phyloP scores from a whole-genome alignment of 495 filamentous ascomycete species.

The Xylaria curta region DNA sequence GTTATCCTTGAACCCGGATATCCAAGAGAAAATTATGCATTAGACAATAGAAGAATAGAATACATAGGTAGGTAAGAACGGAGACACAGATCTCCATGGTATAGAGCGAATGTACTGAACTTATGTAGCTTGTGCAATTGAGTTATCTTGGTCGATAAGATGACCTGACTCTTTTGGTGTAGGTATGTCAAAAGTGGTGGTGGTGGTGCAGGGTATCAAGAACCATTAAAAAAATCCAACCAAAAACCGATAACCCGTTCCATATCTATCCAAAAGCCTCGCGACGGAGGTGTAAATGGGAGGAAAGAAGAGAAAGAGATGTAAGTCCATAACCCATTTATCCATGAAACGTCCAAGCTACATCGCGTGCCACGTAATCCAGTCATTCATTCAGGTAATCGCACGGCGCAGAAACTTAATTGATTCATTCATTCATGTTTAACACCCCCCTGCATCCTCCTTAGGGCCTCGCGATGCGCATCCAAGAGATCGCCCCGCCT shows the following conservation, averaged over 20 bases:
- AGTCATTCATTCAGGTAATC: too few species aligned
- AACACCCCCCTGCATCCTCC: constrained; percentile 65
- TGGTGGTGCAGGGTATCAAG: constrained; percentile 10
- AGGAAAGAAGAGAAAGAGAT: not conserved
- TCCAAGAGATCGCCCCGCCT: constrained; percentile 75
- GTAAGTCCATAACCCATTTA: not conserved
- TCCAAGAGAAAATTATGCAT: constrained; percentile 16
- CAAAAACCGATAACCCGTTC: not conserved
- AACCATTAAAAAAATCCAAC: not conserved
- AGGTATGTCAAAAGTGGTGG: not conserved
- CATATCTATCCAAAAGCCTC: constrained; percentile 10
- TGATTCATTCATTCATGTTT: constrained; percentile 13
- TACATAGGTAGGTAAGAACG: not conserved
- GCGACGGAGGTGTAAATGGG: not conserved
- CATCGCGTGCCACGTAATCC: too few species aligned
- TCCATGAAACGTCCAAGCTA: not conserved
- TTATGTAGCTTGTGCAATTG: not conserved
- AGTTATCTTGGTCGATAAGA: not conserved
- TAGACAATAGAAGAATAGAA: constrained; percentile 15
- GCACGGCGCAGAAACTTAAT: too few species aligned
- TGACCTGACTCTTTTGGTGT: not conserved
- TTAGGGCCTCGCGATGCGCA: constrained; percentile 80
- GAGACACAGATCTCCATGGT: not conserved
- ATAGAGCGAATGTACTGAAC: not conserved
- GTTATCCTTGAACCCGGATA: not conserved